Evolutionary conservation across 495 filamentous ascomycete genomes (phyloP).

Genomic region (Elaphomyces granulatus): DNA sequence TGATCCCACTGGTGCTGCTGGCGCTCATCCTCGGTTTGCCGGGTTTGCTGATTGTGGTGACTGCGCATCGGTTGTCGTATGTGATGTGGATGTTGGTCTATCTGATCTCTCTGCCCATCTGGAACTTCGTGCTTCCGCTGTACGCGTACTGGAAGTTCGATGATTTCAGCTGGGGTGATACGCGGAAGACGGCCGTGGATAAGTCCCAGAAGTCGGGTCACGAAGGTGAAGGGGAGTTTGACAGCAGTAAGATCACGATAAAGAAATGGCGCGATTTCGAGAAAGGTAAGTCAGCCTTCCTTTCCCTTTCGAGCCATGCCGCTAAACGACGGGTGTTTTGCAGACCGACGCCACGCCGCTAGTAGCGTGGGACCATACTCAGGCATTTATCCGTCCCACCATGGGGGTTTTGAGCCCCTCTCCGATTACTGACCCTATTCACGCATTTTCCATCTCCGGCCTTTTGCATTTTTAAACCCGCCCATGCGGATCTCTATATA

Average conservation of each 20-base stretch:
- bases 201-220: conserved; percentile 64
- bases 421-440: conserved; percentile 17
- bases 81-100: conserved; percentile 97
- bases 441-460: not conserved
- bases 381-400: conserved; percentile 10
- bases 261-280: conserved; percentile 97
- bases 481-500: no score
- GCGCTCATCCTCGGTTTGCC: conserved; percentile 89
- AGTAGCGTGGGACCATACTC: not conserved
- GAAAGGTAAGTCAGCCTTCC: conserved; percentile 35
- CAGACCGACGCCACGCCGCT: conserved; percentile 3
- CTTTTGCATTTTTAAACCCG: no score
- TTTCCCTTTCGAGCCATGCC: not conserved
- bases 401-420: conserved; percentile 15
- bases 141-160: conserved; percentile 99
- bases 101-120: conserved; percentile 81
- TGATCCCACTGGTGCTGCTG: conserved; percentile 84
- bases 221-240: conserved; percentile 89
- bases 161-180: conserved; percentile 99
- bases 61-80: conserved; percentile 88
- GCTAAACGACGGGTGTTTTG: not conserved
- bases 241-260: conserved; percentile 97
- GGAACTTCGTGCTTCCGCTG: conserved; percentile 90
- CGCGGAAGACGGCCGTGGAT: conserved; percentile 86
- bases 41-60: conserved; percentile 83